phyloP scores from a whole-genome alignment of 192 early-diverging fungal species.

The Chytriomyces confervae region DNA sequence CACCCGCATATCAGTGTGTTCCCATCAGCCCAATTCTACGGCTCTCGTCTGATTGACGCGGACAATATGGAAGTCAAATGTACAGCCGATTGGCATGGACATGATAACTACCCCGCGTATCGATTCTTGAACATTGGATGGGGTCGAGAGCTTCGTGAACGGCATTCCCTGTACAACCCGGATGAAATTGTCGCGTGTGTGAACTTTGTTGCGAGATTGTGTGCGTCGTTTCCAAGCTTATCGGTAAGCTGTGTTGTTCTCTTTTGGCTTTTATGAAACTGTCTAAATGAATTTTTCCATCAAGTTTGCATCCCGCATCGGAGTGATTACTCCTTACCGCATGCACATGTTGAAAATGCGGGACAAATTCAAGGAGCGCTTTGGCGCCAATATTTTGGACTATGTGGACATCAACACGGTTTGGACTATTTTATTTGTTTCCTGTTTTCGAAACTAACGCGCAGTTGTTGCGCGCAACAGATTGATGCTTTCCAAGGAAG shows the following conservation, averaged over 20 bases:
- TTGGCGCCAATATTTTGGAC: constrained; percentile 68
- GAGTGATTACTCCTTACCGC: constrained; percentile 93
- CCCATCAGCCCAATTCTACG: constrained; percentile 82
- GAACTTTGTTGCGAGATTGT: constrained; percentile 70
- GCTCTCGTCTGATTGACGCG: constrained; percentile 74
- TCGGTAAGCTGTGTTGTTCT: constrained; percentile 49
- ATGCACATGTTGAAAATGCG: constrained; percentile 77
- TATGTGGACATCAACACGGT: constrained; percentile 93
- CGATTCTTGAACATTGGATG: constrained; percentile 74
- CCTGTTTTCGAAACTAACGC: constrained; percentile 22
- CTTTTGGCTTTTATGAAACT: background rate
- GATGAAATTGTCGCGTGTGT: constrained; percentile 80
- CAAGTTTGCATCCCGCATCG: constrained; percentile 75
- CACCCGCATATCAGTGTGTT: constrained; percentile 88
- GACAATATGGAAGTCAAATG: constrained; percentile 68
- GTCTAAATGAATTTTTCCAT: background rate
- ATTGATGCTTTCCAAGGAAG: constrained; percentile 96
- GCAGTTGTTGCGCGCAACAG: constrained; percentile 26
- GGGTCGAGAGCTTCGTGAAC: constrained; percentile 64
- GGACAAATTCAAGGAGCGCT: constrained; percentile 65
- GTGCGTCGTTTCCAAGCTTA: constrained; percentile 53
- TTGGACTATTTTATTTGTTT: constrained; percentile 5
- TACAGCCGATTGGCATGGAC: constrained; percentile 75
- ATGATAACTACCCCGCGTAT: constrained; percentile 73
- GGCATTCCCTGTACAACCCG: constrained; percentile 76